A percentile compares a stretch with the other conserved stretches of the same genome.
phyloP scores from a whole-genome alignment of 352 stramenopile species.

The Phytophthora sp. region DNA sequence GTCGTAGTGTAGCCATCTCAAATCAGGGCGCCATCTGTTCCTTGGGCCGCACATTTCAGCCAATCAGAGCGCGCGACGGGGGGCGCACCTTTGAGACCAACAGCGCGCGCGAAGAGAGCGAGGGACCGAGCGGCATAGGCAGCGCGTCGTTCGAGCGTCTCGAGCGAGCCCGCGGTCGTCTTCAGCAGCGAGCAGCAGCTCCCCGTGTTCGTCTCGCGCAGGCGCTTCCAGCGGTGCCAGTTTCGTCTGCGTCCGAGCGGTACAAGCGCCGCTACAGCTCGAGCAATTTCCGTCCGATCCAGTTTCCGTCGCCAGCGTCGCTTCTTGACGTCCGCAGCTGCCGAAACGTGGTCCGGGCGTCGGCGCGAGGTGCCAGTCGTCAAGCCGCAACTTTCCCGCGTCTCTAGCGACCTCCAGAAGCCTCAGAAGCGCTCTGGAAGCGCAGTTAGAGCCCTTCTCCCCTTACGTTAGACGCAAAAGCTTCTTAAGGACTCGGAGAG shows the following conservation, averaged over 20 bases:
- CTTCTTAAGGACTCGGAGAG: too few species aligned
- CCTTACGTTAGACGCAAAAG: constrained; percentile 1
- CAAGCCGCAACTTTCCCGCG: not conserved
- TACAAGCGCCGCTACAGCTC: constrained; percentile 22
- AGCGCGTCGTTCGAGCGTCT: constrained; percentile 35
- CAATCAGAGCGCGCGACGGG: too few species aligned
- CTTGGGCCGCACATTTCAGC: too few species aligned
- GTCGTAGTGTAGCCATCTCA: too few species aligned
- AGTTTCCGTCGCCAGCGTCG: not conserved
- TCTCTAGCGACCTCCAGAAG: constrained; percentile 6
- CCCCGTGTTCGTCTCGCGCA: constrained; percentile 17
- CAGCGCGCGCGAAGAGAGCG: constrained; percentile 29
- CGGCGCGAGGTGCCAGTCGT: not conserved
- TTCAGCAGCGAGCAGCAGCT: constrained; percentile 12
- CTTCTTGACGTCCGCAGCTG: constrained; percentile 6
- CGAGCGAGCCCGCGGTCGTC: constrained; percentile 18
- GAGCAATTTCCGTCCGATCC: not conserved
- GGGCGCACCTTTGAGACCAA: too few species aligned
- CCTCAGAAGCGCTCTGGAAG: not conserved
- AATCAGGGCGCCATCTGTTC: too few species aligned
- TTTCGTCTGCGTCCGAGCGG: constrained; percentile 13
- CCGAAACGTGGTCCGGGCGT: not conserved
- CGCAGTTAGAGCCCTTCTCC: not conserved
- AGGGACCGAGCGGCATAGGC: constrained; percentile 36
- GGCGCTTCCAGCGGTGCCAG: constrained; percentile 14